A percentile compares a stretch with the other conserved stretches of the same genome.
phyloP scores from a whole-genome alignment of 2,329 filamentous ascomycete genomes.

The Rhynchosporium graminicola region DNA sequence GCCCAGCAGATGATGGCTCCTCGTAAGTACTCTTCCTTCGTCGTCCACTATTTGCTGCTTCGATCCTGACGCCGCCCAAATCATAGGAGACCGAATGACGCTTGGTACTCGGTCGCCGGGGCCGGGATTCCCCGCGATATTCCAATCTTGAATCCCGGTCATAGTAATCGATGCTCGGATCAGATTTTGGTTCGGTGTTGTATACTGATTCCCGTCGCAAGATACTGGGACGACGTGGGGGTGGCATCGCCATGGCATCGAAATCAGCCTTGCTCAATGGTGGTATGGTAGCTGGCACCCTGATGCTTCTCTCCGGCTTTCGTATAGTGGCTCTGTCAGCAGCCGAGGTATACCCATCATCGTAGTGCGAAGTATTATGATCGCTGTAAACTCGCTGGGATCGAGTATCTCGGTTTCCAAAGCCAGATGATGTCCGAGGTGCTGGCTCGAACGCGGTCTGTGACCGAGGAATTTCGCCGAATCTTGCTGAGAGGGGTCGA shows the following conservation, averaged over 20 bases:
- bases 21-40: constrained; percentile 37
- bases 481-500: constrained; percentile 27
- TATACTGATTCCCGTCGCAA: constrained; percentile 26
- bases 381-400: constrained; percentile 7
- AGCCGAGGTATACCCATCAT: constrained; percentile 35
- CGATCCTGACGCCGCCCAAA: constrained; percentile 28
- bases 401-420: constrained; percentile 24
- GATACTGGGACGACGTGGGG: constrained; percentile 25
- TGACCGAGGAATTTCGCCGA: constrained; percentile 30
- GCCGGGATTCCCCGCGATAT: constrained; percentile 25
- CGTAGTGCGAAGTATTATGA: constrained; percentile 25
- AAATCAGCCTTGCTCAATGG: constrained; percentile 27
- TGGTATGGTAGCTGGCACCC: constrained; percentile 26
- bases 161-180: constrained; percentile 7
- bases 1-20: constrained; percentile 25
- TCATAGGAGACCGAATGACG: constrained; percentile 38
- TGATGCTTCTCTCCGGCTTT: constrained; percentile 31
- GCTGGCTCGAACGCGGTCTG: constrained; percentile 30
- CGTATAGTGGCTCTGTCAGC: constrained; percentile 26
- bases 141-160: constrained; percentile 19
- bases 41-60: constrained; percentile 34
- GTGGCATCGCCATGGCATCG: constrained; percentile 36
- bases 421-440: constrained; percentile 26
- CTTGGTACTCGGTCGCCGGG: constrained; percentile 32
- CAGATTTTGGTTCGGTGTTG: constrained; percentile 14